Evolutionary conservation across 331 rosid species (phyloP), one percentile per base, ranked within the genome.

Genomic region (Malus hybrid): DNA sequence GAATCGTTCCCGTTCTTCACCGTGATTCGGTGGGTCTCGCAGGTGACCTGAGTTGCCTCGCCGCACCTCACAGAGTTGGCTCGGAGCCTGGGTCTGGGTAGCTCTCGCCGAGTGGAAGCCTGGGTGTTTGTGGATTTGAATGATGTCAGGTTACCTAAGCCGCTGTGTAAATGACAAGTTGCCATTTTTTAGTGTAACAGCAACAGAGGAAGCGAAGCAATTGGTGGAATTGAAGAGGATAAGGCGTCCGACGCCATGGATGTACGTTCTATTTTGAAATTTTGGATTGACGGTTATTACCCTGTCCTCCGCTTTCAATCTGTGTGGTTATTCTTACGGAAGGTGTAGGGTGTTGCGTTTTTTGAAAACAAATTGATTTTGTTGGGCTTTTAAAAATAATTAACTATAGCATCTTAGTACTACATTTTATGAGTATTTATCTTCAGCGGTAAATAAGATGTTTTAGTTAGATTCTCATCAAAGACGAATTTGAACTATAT

Each of bases 1-100:
- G 91, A 91, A 89, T 94, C 93, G 71, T 81, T 83, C 62, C 88
- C 83, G 82, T 76, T 87, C 39, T 76, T 80, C 82, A 94, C 70
- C 9, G 83, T 88, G 65, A 87, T 83, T 33, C 69, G 74, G 56
- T 74, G 81, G 70, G 87, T 71, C 86, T 86, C 86, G 86, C 92
- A 86, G 56, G 85, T 85, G 71, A 86, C 83, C 34, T 72, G 79
- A 76, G 76, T 32, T 76, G 34, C 34, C 73, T 74, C 36, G 36
- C 56, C 34, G 67, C 67, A 56, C 55, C 76, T 13, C 39, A 73
- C 56, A 16, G 68, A 73, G 42, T 22, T 65, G 57, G 77, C 64
- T 27, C 67, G 72, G 50, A 7, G 81, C 5, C 1, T 24, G 24
- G 24, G 24, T 24, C 44, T 19, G 77, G 55, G 63, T 10, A 80